Conservation (phyloP, 305 asterid genomes). For the Fraxinus sp. region DNA sequence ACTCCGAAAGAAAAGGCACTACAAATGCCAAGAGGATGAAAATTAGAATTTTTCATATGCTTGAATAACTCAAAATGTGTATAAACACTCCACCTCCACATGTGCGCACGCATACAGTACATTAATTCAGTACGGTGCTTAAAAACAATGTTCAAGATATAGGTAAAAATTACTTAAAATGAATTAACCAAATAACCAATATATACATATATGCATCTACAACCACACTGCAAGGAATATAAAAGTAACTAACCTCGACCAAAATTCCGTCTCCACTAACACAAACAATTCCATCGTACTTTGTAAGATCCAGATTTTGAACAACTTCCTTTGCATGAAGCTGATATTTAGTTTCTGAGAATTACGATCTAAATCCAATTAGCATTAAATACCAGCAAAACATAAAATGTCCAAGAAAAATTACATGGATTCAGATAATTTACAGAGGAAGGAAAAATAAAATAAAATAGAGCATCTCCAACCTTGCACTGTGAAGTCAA, state of each 20-base stretch:
- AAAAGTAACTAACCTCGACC: constrained; percentile 71
- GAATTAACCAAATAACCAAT: not conserved
- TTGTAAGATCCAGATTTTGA: constrained; percentile 58
- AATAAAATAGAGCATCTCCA: not conserved
- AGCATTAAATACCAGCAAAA: not conserved
- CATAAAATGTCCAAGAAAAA: not conserved
- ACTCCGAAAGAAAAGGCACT: not conserved
- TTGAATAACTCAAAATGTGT: not conserved
- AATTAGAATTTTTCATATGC: not conserved
- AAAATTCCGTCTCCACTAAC: constrained; percentile 92
- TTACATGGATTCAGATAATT: not conserved
- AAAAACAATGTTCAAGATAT: not conserved
- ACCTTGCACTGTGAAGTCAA: constrained; percentile 72
- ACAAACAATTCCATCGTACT: constrained; percentile 82
- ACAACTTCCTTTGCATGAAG: constrained; percentile 83
- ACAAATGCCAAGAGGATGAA: not conserved
- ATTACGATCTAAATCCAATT: constrained; percentile 22
- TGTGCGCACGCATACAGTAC: not conserved
- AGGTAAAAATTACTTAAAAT: not conserved
- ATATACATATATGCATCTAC: not conserved
- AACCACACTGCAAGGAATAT: not conserved
- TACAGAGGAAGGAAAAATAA: not conserved
- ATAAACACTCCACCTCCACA: not conserved
- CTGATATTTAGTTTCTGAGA: constrained; percentile 70
- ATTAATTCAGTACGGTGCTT: not conserved